Evolutionary conservation across 495 filamentous ascomycete genomes (phyloP).

Genomic region (Mytilinidion resinicola): DNA sequence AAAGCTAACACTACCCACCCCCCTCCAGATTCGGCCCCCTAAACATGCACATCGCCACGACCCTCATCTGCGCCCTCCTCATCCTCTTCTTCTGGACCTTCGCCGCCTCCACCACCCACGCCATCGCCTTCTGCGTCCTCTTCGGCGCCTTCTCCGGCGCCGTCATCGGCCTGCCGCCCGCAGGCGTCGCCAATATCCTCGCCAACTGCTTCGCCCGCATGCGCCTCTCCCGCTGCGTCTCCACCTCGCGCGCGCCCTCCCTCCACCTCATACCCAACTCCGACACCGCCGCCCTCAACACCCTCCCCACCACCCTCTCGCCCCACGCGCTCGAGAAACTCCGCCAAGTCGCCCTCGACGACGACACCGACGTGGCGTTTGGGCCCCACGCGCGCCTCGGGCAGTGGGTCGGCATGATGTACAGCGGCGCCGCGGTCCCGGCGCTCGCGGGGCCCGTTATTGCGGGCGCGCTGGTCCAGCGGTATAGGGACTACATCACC

Average conservation of each 20-base stretch:
- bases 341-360: background rate
- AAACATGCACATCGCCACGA: conserved; percentile 35
- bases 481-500: conserved; percentile 23
- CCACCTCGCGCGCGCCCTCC: background rate
- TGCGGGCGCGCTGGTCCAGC: conserved; percentile 33
- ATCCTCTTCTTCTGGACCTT: conserved; percentile 36
- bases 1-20: background rate
- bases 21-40: conserved; percentile 31
- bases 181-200: conserved; percentile 39
- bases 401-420: conserved; percentile 46
- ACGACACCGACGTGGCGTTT: background rate
- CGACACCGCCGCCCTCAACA: background rate
- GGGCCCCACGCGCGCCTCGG: conserved; percentile 32
- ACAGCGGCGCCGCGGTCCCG: conserved; percentile 32
- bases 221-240: background rate
- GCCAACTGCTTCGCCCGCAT: conserved; percentile 6
- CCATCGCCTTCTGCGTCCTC: conserved; percentile 38
- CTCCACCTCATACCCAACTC: background rate
- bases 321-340: background rate
- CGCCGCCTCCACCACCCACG: conserved; percentile 19
- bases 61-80: conserved; percentile 32
- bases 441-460: conserved; percentile 39
- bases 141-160: conserved; percentile 39
- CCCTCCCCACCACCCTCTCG: background rate
- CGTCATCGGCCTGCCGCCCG: conserved; percentile 40